Evolutionary conservation across 495 filamentous ascomycete genomes (phyloP), one percentile per base, ranked within the genome.

Genomic region (Talaromyces thailandensis): DNA sequence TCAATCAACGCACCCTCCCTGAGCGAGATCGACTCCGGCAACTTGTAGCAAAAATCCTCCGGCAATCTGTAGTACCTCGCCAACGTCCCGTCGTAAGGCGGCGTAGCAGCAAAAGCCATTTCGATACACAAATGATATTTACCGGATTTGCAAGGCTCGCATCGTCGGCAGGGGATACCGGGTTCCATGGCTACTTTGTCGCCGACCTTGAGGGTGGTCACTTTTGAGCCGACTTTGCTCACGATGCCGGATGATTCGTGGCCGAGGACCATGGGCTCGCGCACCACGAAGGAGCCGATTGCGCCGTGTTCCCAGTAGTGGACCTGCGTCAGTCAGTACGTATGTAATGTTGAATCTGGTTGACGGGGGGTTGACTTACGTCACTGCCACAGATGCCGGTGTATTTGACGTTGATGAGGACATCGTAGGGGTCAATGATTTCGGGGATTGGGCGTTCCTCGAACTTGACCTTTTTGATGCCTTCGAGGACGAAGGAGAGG

Each of bases 341-440:
- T 28, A 28, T 2, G 26, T 7, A 31, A 31, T 31, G 8, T 31
- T 31, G 8, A 7, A 31, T 31, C 6, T 31, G 2, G 29, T 28
- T 31, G 29, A 35, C 12, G 7, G 31, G 31, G 3, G 6, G 29
- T 9, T 48, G 55, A 74, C 78, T 62, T 72, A 90, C 91, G 75
- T 96, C 92, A 62, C 85, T 89, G 45, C 92, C 92, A 76, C 92
- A 96, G 72, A 96, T 94, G 64, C 92, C 92, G 9, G 92, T 96
- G 77, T 88, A 91, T 71, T 87, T 88, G 68, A 95, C 82, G 62
- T 88, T 86, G 64, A 95, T 84, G 66, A 95, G 77, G 51, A 95
- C 91, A 73, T 94, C 88, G 76, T 88, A 83, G 26, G 85, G 80
- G 43, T 76, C 74, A 64, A 84, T 73, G 63, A 94, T 73, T 45